Percentiles rank a stretch among this genome's conserved stretches.
Evolutionary conservation across 768 basidiomycete species (phyloP).

Genomic region (Neoboletus magnificus): DNA sequence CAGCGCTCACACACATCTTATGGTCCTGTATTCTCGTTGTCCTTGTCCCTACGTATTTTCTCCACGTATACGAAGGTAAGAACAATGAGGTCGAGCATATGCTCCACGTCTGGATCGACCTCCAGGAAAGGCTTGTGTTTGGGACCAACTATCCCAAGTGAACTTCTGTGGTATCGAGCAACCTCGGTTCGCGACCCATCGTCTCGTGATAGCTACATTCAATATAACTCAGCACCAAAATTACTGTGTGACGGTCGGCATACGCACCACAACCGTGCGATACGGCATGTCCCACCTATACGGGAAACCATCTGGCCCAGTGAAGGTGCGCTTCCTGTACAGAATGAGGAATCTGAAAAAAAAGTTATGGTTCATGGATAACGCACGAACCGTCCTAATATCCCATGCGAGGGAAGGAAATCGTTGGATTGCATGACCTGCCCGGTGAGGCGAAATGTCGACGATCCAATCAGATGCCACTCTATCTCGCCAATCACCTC

Average conservation of each 20-base stretch:
- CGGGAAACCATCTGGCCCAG: slow-evolving; percentile 30
- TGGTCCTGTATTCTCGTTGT: background rate
- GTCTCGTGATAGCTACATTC: slow-evolving; percentile 10
- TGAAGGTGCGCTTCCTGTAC: slow-evolving; percentile 29
- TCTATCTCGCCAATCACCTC: slow-evolving; percentile 34
- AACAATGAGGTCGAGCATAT: slow-evolving; percentile 27
- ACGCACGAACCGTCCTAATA: slow-evolving; percentile 21
- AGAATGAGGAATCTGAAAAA: background rate
- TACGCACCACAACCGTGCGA: slow-evolving; percentile 14
- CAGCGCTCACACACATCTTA: too few species aligned
- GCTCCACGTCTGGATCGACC: slow-evolving; percentile 16
- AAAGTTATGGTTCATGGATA: too few species aligned
- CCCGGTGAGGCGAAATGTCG: slow-evolving; percentile 30
- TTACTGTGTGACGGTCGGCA: too few species aligned
- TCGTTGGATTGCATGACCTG: slow-evolving; percentile 23
- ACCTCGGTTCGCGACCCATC: slow-evolving; percentile 12
- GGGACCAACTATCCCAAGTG: slow-evolving; percentile 18
- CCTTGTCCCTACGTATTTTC: slow-evolving; percentile 28
- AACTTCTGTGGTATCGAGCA: slow-evolving; percentile 18
- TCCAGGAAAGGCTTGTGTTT: slow-evolving; percentile 19
- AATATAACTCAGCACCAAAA: background rate
- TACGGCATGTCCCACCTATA: slow-evolving; percentile 34
- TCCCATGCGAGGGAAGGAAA: slow-evolving; percentile 24
- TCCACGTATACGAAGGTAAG: slow-evolving; percentile 34
- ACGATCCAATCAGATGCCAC: slow-evolving; percentile 30